A percentile compares a stretch with the other conserved stretches of the same genome.
Evolutionary conservation across 192 early-diverging fungal species (phyloP).

Genomic region (Glomus cerebriforme): DNA sequence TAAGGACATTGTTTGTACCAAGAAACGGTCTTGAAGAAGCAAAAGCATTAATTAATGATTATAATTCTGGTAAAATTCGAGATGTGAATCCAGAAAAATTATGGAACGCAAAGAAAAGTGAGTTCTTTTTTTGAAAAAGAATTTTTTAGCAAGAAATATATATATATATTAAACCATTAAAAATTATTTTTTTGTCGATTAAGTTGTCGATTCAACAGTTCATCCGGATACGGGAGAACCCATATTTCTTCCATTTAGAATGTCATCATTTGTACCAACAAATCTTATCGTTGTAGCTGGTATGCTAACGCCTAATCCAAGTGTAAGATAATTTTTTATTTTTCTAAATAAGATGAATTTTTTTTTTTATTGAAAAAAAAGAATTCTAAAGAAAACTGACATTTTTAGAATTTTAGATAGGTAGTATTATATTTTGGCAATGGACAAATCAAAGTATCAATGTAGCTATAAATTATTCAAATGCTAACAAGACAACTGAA

Average conservation of each 20-base stretch:
- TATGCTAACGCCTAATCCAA: slow-evolving; percentile 83
- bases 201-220: slow-evolving; percentile 76
- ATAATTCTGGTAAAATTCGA: slow-evolving; percentile 52
- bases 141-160: background rate
- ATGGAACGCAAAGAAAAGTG: slow-evolving; percentile 77
- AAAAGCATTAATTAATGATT: slow-evolving; percentile 61
- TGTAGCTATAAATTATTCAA: slow-evolving; percentile 82
- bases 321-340: slow-evolving; percentile 45
- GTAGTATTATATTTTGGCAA: slow-evolving; percentile 72
- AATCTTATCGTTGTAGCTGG: slow-evolving; percentile 81
- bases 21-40: slow-evolving; percentile 57
- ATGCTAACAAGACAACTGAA: slow-evolving; percentile 79
- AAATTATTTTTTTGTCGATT: no score
- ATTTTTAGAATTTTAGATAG: slow-evolving; percentile 37
- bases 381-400: background rate
- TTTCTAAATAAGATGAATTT: no score
- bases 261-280: slow-evolving; percentile 84
- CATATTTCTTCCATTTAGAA: slow-evolving; percentile 77
- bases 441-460: slow-evolving; percentile 84
- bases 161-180: no score
- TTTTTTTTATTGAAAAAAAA: background rate
- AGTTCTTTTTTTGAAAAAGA: background rate
- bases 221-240: slow-evolving; percentile 83
- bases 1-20: slow-evolving; percentile 66
- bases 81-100: slow-evolving; percentile 50